Evolutionary conservation across 192 early-diverging fungal genomes (phyloP), one percentile per base, ranked within the genome.

Genomic region (Rhizophagus clarus): DNA sequence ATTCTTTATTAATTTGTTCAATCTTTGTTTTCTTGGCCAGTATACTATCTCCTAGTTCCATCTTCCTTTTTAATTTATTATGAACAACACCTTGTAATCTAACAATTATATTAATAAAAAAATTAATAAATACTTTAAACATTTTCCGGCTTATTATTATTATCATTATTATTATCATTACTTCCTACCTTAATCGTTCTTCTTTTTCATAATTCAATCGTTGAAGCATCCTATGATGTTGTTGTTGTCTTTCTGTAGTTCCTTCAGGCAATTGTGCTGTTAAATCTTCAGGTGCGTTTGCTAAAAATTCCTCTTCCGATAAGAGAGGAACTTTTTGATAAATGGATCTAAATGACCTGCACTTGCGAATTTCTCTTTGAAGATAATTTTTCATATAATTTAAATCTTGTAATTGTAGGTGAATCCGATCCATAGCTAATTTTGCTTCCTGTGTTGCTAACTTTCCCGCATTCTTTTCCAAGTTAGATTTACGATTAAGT

Each of bases 131-230:
- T 8, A 4, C n/a, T 34, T 12, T 34, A 69, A 69, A 22, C 15
- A 29, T 6, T 22, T 34, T 8, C 66, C 28, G 14, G 7, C 20
- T 2, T 17, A 12, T 29, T 29, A 69, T 17, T 22, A 29, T 22
- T 34, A 29, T 15, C n/a, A n/a, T n/a, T n/a, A n/a, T n/a, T n/a
- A n/a, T n/a, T n/a, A n/a, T n/a, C n/a, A n/a, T 32, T 6, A 6
- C 17, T 32, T 26, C 24, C 5, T 51, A 74, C 72, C 72, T 74
- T 24, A 74, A 37, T 1, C 72, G 72, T 22, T 74, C 72, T 51
- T 74, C 47, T 31, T 74, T 74, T 60, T 74, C 72, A 60, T 49
- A 56, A 37, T 74, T 74, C 47, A 74, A 51, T 51, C 72, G 17
- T 32, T 49, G 51, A 56, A 74, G 72, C 72, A 74, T 74, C 2